These are phyloP conservation scores for Paramecium caudatum DNA, from an alignment of 73 alveolate species.

Conservation along the genomic window DNA sequence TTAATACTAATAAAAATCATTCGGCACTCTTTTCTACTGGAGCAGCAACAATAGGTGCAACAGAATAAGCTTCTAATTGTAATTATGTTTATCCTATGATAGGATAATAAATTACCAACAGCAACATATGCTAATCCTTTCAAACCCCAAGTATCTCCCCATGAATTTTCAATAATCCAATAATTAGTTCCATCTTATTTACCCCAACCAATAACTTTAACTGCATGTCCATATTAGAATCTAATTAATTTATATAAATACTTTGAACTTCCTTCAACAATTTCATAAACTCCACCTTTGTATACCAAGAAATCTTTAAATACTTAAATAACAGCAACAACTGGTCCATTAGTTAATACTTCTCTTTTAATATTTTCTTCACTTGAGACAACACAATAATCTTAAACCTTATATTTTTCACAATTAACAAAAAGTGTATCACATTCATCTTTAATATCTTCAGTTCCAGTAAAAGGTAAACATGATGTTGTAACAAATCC, in stretches of 20 bases:
- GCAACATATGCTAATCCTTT: constrained; percentile 90
- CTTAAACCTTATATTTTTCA: constrained; percentile 81
- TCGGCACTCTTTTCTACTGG: constrained; percentile 51
- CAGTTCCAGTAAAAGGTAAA: constrained; percentile 81
- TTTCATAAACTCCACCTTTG: constrained; percentile 90
- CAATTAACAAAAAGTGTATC: constrained; percentile 79
- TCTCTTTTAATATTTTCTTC: constrained; percentile 93
- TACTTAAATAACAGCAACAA: constrained; percentile 87
- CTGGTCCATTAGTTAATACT: constrained; percentile 93
- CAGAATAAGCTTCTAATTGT: constrained; percentile 76
- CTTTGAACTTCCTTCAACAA: constrained; percentile 88
- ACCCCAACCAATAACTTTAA: constrained; percentile 97
- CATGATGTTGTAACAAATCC: constrained; percentile 85
- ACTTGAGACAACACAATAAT: constrained; percentile 85
- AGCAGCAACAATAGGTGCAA: constrained; percentile 56
- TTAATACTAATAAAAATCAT: constrained; percentile 51
- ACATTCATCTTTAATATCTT: constrained; percentile 79
- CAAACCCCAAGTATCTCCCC: constrained; percentile 98
- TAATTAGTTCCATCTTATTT: constrained; percentile 85
- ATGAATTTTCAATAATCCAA: constrained; percentile 94
- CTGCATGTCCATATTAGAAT: constrained; percentile 88
- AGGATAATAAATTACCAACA: constrained; percentile 75
- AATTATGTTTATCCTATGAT: constrained; percentile 71
- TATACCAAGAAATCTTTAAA: constrained; percentile 93
- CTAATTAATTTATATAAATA: neutral